A percentile compares a stretch with the other conserved stretches of the same genome.
These are phyloP conservation scores for Russula vinacea DNA, from an alignment of 768 basidiomycete species.

Conservation along the genomic window DNA sequence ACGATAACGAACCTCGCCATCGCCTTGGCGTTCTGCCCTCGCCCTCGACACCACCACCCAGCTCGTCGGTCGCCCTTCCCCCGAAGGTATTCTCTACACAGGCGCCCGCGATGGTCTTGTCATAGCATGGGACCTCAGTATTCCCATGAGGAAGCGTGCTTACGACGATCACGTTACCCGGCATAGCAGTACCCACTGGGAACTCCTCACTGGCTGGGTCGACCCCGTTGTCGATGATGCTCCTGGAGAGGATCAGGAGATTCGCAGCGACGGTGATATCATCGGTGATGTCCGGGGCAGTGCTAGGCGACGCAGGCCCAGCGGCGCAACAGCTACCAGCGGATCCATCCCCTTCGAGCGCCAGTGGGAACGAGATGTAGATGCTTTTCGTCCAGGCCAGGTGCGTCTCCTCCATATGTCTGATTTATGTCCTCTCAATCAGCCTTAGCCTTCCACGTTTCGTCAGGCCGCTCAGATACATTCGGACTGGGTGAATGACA, in stretches of 20 bases:
- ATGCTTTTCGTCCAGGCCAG: slow-evolving; percentile 46
- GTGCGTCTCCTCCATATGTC: slow-evolving; percentile 40
- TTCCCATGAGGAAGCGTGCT: slow-evolving; percentile 54
- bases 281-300: slow-evolving; percentile 64
- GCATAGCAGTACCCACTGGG: slow-evolving; percentile 54
- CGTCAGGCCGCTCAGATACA: slow-evolving; percentile 88
- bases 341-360: slow-evolving; percentile 56
- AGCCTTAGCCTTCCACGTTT: slow-evolving; percentile 55
- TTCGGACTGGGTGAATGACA: slow-evolving; percentile 95
- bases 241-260: slow-evolving; percentile 57
- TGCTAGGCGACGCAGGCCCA: slow-evolving; percentile 36
- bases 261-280: slow-evolving; percentile 68
- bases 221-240: slow-evolving; percentile 68
- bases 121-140: slow-evolving; percentile 80
- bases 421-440: neutral
- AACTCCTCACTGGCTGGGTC: slow-evolving; percentile 80
- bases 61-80: slow-evolving; percentile 58
- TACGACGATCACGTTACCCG: slow-evolving; percentile 33
- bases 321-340: slow-evolving; percentile 34
- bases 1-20: slow-evolving; percentile 47
- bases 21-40: slow-evolving; percentile 84
- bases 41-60: slow-evolving; percentile 82
- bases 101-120: slow-evolving; percentile 87
- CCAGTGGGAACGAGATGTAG: slow-evolving; percentile 75
- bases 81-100: slow-evolving; percentile 87